These are phyloP conservation scores for Avena atlantica DNA, from an alignment of 176 grass and related monocot genomes.

Conservation along the genomic window DNA sequence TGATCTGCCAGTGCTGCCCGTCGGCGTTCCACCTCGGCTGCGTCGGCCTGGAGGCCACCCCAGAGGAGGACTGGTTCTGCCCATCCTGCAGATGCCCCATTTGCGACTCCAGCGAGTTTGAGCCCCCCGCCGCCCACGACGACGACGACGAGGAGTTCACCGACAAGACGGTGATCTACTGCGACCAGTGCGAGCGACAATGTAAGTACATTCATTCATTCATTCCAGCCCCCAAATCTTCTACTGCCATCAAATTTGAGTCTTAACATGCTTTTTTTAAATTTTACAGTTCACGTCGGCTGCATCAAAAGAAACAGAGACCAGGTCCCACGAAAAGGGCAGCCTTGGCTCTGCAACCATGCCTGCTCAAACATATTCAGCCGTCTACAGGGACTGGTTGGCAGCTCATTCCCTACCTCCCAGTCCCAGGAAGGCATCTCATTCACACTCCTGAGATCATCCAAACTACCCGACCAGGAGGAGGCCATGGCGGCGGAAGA, in stretches of 20 bases:
- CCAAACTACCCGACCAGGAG: background rate
- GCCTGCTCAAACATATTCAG: constrained; percentile 42
- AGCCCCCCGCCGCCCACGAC: background rate
- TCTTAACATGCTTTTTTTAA: background rate
- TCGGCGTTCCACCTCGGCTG: too few species aligned
- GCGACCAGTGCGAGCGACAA: too few species aligned
- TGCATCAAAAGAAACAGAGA: constrained; percentile 33
- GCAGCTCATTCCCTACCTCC: constrained; percentile 6
- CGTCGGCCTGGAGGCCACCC: constrained; percentile 37
- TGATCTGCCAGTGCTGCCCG: too few species aligned
- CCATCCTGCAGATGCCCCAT: constrained; percentile 55
- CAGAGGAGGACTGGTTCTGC: constrained; percentile 59
- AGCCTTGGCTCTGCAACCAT: constrained; percentile 52
- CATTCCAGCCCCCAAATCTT: too few species aligned
- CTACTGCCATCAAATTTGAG: too few species aligned
- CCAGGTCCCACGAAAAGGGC: background rate
- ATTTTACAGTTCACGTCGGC: constrained; percentile 58
- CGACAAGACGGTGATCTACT: background rate
- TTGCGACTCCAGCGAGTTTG: constrained; percentile 54
- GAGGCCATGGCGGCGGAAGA: constrained; percentile 44
- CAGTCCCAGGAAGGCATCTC: constrained; percentile 25
- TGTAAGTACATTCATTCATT: too few species aligned
- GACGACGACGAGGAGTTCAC: background rate
- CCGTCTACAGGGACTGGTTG: constrained; percentile 38
- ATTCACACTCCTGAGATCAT: constrained; percentile 47